Evolutionary conservation across 2,329 filamentous ascomycete species (phyloP), one percentile per base, ranked within the genome.

Genomic region (Paramyrothecium roridum): DNA sequence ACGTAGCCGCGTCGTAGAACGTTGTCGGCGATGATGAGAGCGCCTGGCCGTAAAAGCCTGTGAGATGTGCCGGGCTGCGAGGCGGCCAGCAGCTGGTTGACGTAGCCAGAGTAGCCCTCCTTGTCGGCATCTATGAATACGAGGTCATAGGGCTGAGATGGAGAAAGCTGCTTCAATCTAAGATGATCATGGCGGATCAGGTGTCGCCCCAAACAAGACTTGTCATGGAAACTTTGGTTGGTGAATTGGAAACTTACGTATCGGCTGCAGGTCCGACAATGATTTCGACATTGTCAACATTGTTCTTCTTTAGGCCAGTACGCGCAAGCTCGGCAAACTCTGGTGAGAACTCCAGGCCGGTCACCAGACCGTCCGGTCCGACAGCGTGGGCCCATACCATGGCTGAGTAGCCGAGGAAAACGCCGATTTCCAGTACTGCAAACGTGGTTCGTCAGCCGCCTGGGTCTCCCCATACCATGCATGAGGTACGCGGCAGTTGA

Each of bases 111-210:
- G 61, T 83, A 82, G n/a, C 76, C 77, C 0, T 72, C 68, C 68
- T 83, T 83, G 55, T 83, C 73, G 22, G 80, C 80, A 55, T 82
- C 80, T 57, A 82, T 73, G 63, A 83, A 83, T 63, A 82, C 72
- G 48, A 82, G 66, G 64, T 83, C 80, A 59, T 79, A 83, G 3
- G 80, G 77, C 60, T 60, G 56, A 11, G 26, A 46, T 22, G 63
- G 59, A 30, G 52, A 46, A 30, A 70, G 60, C 37, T 72, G 75
- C 66, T 37, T 65, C 54, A 55, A 67, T 60, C 56, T 73, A 30
- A 73, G 67, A 2, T 70, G n/a, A n/a, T n/a, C n/a, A n/a, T n/a
- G n/a, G n/a, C n/a, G n/a, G n/a, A n/a, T n/a, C n/a, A n/a, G n/a
- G n/a, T n/a, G n/a, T n/a, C n/a, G n/a, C n/a, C n/a, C n/a, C n/a